phyloP scores from a whole-genome alignment of 768 basidiomycete species.

The Rossbeevera mucosa region DNA sequence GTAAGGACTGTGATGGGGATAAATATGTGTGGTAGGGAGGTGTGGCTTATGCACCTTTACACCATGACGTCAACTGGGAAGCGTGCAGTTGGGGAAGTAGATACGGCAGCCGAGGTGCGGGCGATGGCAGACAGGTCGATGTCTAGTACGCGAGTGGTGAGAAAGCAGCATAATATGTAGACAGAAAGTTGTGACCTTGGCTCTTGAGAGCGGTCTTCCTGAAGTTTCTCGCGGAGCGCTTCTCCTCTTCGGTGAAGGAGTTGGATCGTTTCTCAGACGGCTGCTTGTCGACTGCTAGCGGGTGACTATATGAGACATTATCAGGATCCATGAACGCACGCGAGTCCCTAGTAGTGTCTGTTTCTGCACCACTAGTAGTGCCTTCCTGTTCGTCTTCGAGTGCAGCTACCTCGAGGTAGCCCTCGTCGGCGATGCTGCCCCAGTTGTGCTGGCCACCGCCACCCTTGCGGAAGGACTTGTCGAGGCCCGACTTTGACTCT shows the following conservation, averaged over 20 bases:
- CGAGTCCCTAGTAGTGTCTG: slow-evolving; percentile 15
- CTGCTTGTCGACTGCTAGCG: slow-evolving; percentile 19
- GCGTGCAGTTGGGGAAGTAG: slow-evolving; percentile 42
- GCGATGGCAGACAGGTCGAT: slow-evolving; percentile 77
- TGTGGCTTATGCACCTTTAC: slow-evolving; percentile 15
- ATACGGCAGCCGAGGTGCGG: slow-evolving; percentile 72
- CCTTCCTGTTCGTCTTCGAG: slow-evolving; percentile 54
- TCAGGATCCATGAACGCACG: slow-evolving; percentile 10
- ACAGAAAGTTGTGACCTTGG: slow-evolving; percentile 35
- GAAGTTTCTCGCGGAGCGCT: slow-evolving; percentile 57
- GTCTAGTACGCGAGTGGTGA: slow-evolving; percentile 15
- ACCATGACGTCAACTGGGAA: slow-evolving; percentile 9
- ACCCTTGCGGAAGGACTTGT: slow-evolving; percentile 67
- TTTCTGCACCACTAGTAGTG: slow-evolving; percentile 36
- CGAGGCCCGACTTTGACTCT: slow-evolving; percentile 70
- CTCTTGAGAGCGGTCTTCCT: slow-evolving; percentile 71
- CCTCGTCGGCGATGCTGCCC: slow-evolving; percentile 68
- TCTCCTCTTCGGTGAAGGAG: slow-evolving; percentile 58
- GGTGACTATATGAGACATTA: slow-evolving; percentile 5
- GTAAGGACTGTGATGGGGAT: neutral
- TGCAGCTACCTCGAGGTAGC: slow-evolving; percentile 54
- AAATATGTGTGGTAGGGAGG: neutral
- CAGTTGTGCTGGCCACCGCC: slow-evolving; percentile 85
- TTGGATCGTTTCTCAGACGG: slow-evolving; percentile 38
- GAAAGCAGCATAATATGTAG: neutral